Evolutionary conservation across 176 grass and related monocot species (phyloP).

Genomic region (Elaeis guineensis): DNA sequence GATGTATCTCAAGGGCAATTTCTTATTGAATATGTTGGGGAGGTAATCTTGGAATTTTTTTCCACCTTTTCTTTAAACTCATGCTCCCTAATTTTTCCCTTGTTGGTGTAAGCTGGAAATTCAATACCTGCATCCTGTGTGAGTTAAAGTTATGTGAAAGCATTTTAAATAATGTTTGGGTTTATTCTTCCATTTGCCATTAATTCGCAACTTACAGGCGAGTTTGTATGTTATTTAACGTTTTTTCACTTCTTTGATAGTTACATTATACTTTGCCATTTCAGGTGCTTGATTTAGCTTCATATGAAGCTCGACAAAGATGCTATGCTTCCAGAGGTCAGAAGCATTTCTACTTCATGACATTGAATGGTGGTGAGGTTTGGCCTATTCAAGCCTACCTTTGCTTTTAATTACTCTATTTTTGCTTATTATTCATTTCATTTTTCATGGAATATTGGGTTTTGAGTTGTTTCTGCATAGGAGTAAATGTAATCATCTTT

Average conservation of each 20-base stretch:
- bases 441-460: too few species aligned
- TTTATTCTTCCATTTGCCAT: too few species aligned
- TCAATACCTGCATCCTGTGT: too few species aligned
- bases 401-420: neutral
- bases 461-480: too few species aligned
- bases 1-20: slow-evolving; percentile 67
- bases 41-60: slow-evolving; percentile 41
- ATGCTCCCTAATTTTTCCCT: too few species aligned
- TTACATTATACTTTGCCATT: slow-evolving; percentile 7
- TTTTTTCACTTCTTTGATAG: too few species aligned
- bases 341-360: slow-evolving; percentile 99
- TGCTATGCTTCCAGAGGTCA: slow-evolving; percentile 82
- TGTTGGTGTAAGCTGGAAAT: too few species aligned
- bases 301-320: slow-evolving; percentile 81
- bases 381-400: slow-evolving; percentile 16
- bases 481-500: too few species aligned
- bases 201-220: too few species aligned
- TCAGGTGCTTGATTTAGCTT: slow-evolving; percentile 81
- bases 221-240: too few species aligned
- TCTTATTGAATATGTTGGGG: slow-evolving; percentile 99
- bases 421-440: slow-evolving; percentile 13
- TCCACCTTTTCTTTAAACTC: neutral
- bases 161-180: too few species aligned
- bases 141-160: too few species aligned
- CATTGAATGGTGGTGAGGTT: slow-evolving; percentile 97